phyloP scores from a whole-genome alignment of 345 rosid species.

The Bruguiera parviflora region DNA sequence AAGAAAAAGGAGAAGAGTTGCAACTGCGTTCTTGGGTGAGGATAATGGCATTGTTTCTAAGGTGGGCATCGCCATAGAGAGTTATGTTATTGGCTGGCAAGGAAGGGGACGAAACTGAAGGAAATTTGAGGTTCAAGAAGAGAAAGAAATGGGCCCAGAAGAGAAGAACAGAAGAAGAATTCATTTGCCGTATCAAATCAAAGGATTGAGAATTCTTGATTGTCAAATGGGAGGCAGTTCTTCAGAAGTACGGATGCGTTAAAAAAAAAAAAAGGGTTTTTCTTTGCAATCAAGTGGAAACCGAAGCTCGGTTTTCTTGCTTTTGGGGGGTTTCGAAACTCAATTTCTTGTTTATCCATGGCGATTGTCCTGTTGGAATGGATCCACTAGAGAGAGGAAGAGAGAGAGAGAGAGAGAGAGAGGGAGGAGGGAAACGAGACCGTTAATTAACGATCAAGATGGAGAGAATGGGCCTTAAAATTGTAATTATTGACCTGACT shows the following conservation, averaged over 20 bases:
- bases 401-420: background rate
- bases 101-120: conserved; percentile 33
- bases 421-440: conserved; percentile 10
- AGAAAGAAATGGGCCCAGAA: conserved; percentile 37
- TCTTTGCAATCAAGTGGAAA: no score
- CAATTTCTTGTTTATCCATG: conserved; percentile 8
- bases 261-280: no score
- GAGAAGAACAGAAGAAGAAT: conserved; percentile 10
- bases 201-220: conserved; percentile 1
- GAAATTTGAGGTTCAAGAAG: conserved; percentile 24
- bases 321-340: background rate
- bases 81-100: conserved; percentile 47
- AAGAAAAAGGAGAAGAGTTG: conserved; percentile 18
- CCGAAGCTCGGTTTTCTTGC: background rate
- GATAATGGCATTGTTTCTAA: conserved; percentile 44
- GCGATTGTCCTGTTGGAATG: background rate
- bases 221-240: background rate
- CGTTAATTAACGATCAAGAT: background rate
- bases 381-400: background rate
- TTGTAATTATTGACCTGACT: no score
- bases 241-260: background rate
- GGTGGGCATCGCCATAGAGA: conserved; percentile 66
- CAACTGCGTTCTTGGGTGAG: conserved; percentile 59
- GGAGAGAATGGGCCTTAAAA: background rate
- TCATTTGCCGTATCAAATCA: conserved; percentile 12